Conservation (phyloP, 2,329 filamentous ascomycete species). For the Tetracladium maxilliforme region DNA sequence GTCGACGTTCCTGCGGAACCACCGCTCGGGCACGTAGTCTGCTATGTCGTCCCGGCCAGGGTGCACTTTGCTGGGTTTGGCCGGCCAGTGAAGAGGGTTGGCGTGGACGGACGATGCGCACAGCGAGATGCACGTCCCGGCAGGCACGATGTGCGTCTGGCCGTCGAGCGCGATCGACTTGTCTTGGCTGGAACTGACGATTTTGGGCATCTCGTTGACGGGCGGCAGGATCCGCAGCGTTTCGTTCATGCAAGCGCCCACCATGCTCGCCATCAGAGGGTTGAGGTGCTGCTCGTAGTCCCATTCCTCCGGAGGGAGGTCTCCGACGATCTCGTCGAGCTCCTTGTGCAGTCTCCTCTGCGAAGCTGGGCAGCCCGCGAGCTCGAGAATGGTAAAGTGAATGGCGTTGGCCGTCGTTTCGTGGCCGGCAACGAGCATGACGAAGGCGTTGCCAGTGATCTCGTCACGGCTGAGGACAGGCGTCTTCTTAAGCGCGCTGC, state of each 20-base stretch:
- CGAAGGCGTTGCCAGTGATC: conserved; percentile 58
- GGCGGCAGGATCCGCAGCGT: conserved; percentile 60
- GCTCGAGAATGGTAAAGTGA: conserved; percentile 53
- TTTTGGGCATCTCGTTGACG: conserved; percentile 59
- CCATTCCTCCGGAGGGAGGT: conserved; percentile 45
- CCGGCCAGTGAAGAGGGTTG: conserved; percentile 59
- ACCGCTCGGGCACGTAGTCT: conserved; percentile 58
- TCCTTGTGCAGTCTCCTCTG: conserved; percentile 57
- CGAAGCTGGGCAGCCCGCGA: conserved; percentile 48
- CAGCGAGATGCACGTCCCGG: conserved; percentile 38
- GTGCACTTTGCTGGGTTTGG: conserved; percentile 20
- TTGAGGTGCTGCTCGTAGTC: conserved; percentile 55
- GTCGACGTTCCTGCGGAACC: conserved; percentile 33
- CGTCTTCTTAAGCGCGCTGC: conserved; percentile 19
- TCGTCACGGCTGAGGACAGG: conserved; percentile 44
- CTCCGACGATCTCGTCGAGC: conserved; percentile 48
- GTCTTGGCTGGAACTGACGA: conserved; percentile 26
- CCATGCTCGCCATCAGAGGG: conserved; percentile 50
- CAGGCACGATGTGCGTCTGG: conserved; percentile 40
- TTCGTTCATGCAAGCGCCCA: conserved; percentile 67
- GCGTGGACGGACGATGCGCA: conserved; percentile 41
- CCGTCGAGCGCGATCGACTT: conserved; percentile 47
- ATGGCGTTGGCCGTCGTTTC: conserved; percentile 67
- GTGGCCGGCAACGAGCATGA: conserved; percentile 60
- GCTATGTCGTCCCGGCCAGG: conserved; percentile 39